Evolutionary conservation across 768 basidiomycete species (phyloP), one percentile per base, ranked within the genome.

Genomic region (Hirschioporus abietinus): DNA sequence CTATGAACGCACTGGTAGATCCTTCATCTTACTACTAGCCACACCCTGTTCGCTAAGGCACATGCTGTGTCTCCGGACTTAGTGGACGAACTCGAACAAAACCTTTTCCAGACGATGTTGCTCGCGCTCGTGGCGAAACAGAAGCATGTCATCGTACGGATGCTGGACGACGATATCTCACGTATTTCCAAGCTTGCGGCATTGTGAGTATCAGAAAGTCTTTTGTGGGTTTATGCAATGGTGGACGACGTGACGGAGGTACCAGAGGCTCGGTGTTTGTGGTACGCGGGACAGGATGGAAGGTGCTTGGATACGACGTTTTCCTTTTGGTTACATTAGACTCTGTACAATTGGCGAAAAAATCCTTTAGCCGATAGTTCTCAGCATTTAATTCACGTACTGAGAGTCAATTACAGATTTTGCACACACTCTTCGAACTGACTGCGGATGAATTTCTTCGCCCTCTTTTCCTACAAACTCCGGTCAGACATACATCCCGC

Each of bases 91-190:
- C 42, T 52, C 12, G 42, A 52, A 12, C 20, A 15, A n/a, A n/a
- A n/a, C 3, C 42, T 52, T 15, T 75, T 91, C 24, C 88, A 88
- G 72, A 85, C 88, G 10, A 20, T 67, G 15, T 25, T 67, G 42
- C 60, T 65, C n/a, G 67, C 60, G 72, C 78, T 92, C 61, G 77
- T 89, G 36, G 81, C 89, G 2, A 84, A 85, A 0, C 79, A 87
- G 70, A 86, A 83, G 68, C 81, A 91, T 73, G 76, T 92, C 30
- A 80, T 93, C 65, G 77, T 93, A n/a, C 82, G 88, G 59, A 84
- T 89, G 1, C 80, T 79, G 12, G 86, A 88, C 68, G 88, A 90
- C 65, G 91, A 92, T 67, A 76, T 91, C 35, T 72, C 79, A 26
- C 72, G 86, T 8, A 85, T 90, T 26, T 81, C 83, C 35, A 87